Percentiles rank a stretch among this genome's conserved stretches.
Evolutionary conservation across 1,139 yeast species (phyloP).

Genomic region (Meyerozyma guilliermondii): DNA sequence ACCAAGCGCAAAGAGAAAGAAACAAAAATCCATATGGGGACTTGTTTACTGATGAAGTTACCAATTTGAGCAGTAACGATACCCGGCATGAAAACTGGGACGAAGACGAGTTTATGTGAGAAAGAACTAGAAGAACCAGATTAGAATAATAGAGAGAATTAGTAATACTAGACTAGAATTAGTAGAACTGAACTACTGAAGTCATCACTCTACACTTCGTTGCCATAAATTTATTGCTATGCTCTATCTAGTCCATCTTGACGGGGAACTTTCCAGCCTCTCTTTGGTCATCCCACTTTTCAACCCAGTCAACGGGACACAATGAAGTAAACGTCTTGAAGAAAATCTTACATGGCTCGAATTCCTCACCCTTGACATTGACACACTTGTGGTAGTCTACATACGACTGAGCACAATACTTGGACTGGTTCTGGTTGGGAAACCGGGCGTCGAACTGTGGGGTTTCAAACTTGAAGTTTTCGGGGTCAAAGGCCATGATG

Average conservation of each 20-base stretch:
- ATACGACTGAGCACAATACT: slow-evolving; percentile 97
- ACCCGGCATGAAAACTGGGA: slow-evolving; percentile 58
- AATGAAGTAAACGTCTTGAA: slow-evolving; percentile 85
- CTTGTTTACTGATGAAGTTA: slow-evolving; percentile 45
- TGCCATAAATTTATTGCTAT: not conserved
- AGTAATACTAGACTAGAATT: not conserved
- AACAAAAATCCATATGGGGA: slow-evolving; percentile 54
- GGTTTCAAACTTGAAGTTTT: slow-evolving; percentile 58
- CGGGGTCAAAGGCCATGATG: slow-evolving; percentile 42
- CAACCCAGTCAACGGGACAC: slow-evolving; percentile 92
- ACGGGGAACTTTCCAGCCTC: slow-evolving; percentile 49
- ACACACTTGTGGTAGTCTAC: slow-evolving; percentile 98
- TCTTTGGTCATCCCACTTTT: slow-evolving; percentile 96
- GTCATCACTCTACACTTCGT: not conserved
- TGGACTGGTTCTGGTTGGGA: slow-evolving; percentile 96
- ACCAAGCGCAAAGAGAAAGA: slow-evolving; percentile 13
- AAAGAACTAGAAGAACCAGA: too few species aligned
- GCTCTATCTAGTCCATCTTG: slow-evolving; percentile 11
- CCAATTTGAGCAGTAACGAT: slow-evolving; percentile 47
- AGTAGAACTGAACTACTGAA: not conserved
- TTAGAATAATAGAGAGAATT: not conserved
- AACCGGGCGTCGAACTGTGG: slow-evolving; percentile 90
- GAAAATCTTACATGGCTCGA: slow-evolving; percentile 95
- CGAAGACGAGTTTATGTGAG: slow-evolving; percentile 47
- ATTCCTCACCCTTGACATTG: slow-evolving; percentile 95